phyloP scores from a whole-genome alignment of 495 filamentous ascomycete genomes.

The Talaromyces nanjingensis region DNA sequence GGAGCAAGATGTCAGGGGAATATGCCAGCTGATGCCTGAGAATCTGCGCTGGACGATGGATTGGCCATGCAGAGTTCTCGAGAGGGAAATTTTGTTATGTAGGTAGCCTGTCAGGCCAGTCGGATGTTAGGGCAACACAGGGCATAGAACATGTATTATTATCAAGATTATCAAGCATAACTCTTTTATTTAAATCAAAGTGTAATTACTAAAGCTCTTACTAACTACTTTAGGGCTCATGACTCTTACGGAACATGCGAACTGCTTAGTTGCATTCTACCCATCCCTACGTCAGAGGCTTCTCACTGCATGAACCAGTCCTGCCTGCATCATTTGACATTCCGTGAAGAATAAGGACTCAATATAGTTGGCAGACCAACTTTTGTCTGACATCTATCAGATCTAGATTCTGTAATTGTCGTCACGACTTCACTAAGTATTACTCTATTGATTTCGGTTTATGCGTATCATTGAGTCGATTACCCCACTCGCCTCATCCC shows the following conservation, averaged over 20 bases:
- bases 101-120: not conserved
- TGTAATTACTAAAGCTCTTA: not conserved
- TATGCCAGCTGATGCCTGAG: not conserved
- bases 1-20: not conserved
- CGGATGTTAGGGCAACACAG: not conserved
- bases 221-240: not conserved
- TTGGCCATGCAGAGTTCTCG: not conserved
- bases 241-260: not conserved
- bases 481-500: no score
- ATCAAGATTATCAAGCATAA: not conserved
- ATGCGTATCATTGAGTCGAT: no score
- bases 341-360: not conserved
- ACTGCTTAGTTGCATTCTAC: not conserved
- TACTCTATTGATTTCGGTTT: no score
- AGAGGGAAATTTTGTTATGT: not conserved
- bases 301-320: not conserved
- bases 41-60: not conserved
- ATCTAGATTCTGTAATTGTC: not conserved
- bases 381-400: not conserved
- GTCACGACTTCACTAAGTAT: no score
- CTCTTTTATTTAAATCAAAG: not conserved
- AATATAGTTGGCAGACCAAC: not conserved
- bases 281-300: slow-evolving; percentile 1
- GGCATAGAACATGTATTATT: not conserved
- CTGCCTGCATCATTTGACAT: not conserved